Percentiles rank a stretch among this genome's conserved stretches.
These are phyloP conservation scores for Hypoxylon sp. DNA, from an alignment of 2,329 filamentous ascomycete species.

Conservation along the genomic window DNA sequence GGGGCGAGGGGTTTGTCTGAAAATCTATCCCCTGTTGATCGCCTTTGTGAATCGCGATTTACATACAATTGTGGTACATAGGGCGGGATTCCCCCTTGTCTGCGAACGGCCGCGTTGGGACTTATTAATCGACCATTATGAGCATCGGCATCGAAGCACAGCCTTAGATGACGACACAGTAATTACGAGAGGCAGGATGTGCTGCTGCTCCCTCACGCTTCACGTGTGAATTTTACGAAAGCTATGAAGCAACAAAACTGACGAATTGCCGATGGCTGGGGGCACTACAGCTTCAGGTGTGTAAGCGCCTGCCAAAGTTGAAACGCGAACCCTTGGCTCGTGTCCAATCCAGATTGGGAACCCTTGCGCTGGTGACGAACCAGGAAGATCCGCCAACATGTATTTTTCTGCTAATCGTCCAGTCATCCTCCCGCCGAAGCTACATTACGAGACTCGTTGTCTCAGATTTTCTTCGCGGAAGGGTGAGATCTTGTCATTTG, in stretches of 20 bases:
- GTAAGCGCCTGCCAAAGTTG: constrained; percentile 41
- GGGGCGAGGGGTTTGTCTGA: constrained; percentile 38
- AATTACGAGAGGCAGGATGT: constrained; percentile 25
- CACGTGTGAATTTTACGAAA: constrained; percentile 28
- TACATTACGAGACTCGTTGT: constrained; percentile 37
- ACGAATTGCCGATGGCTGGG: constrained; percentile 32
- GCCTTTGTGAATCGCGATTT: constrained; percentile 40
- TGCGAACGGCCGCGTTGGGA: constrained; percentile 13
- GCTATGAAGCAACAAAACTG: constrained; percentile 17
- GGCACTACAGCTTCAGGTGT: constrained; percentile 26
- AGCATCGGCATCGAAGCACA: constrained; percentile 24
- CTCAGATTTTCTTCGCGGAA: constrained; percentile 37
- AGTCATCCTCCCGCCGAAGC: constrained; percentile 30
- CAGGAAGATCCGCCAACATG: constrained; percentile 28
- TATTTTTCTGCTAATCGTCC: constrained; percentile 34
- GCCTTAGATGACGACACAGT: constrained; percentile 23
- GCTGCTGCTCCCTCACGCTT: constrained; percentile 9
- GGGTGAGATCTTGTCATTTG: constrained; percentile 35
- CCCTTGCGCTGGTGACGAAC: constrained; percentile 32
- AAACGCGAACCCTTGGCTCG: constrained; percentile 45
- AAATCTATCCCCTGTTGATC: constrained; percentile 42
- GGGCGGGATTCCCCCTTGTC: constrained; percentile 33
- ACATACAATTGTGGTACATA: constrained; percentile 28
- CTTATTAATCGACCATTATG: constrained; percentile 22
- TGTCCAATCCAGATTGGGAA: constrained; percentile 41